Evolutionary conservation across 257 asterid genomes (phyloP).

Genomic region (Solanum appendiculatum): DNA sequence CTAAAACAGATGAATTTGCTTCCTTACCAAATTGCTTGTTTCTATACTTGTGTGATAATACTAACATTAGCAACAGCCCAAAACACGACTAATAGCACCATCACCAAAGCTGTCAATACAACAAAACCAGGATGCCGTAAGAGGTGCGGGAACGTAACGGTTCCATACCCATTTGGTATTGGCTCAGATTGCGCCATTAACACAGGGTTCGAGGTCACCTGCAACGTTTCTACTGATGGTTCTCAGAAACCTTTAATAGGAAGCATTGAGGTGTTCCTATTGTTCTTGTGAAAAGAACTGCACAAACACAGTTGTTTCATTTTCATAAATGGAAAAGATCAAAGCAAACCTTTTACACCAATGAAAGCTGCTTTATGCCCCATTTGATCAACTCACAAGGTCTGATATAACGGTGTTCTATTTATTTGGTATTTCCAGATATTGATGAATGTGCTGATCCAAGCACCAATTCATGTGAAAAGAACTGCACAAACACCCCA

Average conservation of each 20-base stretch:
- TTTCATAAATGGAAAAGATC: background rate
- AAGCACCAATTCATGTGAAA: slow-evolving; percentile 16
- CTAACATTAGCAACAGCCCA: background rate
- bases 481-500: slow-evolving; percentile 19
- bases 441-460: background rate
- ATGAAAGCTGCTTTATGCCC: background rate
- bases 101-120: background rate
- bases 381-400: background rate
- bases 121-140: slow-evolving; percentile 27
- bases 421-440: slow-evolving; percentile 17
- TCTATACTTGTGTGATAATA: background rate
- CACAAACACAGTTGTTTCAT: slow-evolving; percentile 1
- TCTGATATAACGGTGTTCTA: background rate
- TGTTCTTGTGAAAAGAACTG: too few species aligned
- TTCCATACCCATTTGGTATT: slow-evolving; percentile 39
- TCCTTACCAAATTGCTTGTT: background rate
- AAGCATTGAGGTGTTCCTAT: background rate
- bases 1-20: background rate
- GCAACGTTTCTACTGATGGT: slow-evolving; percentile 12
- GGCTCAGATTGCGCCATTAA: slow-evolving; percentile 25
- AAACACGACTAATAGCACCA: background rate
- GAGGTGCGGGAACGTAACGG: slow-evolving; percentile 31
- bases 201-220: slow-evolving; percentile 17
- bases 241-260: background rate
- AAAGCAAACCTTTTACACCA: background rate